Base-by-base conservation (phyloP, 257 asterid species). In the Rauvolfia tetraphylla region DNA sequence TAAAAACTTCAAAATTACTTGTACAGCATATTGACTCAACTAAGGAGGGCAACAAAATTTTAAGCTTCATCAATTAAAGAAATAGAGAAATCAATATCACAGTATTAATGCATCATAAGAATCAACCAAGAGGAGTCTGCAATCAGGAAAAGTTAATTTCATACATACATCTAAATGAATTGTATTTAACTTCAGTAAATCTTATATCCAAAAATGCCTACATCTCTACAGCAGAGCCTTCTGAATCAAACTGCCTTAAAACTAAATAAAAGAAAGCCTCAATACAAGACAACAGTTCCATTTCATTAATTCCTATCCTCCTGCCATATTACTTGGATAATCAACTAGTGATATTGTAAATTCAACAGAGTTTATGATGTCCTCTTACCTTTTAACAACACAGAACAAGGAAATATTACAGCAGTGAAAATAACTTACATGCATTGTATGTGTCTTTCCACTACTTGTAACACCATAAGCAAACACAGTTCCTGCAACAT, bases 401-500 rank as follows among this genome's bases (percentile, higher is more conserved):
- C 46, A 38, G 38, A 73, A 77, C 70, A 71, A 73, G 62, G 61
- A 77, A 56, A 68, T 61, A 74, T 53, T 83, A 79, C 46, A 41
- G 57, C 53, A 76, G 57, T 65, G 48, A 57, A 79, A 76, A 31
- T 71, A 38, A 84, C 98, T 89, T 86, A 95, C 99, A 86, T 95
- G 99, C 99, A 95, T 95, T 54, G 99, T 95, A 85, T 95, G 97
- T 44, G 99, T 95, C 92, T 95, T 95, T 81, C 99, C 99, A 84
- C 99, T 95, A 78, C 98, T 95, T 54, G 99, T 95, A 82, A 95
- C 99, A 80, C 99, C 99, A 86, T 95, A 95, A 80, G 99, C 99
- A 90, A 95, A 95, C 71, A 95, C 99, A 69, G 99, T 95, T 77
- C 98, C 99, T 95, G 92, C 87, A 87, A 39, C 36, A 82, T 73